Base-by-base conservation (phyloP, 139 green algal species). In the Desmodesmus armatus region DNA sequence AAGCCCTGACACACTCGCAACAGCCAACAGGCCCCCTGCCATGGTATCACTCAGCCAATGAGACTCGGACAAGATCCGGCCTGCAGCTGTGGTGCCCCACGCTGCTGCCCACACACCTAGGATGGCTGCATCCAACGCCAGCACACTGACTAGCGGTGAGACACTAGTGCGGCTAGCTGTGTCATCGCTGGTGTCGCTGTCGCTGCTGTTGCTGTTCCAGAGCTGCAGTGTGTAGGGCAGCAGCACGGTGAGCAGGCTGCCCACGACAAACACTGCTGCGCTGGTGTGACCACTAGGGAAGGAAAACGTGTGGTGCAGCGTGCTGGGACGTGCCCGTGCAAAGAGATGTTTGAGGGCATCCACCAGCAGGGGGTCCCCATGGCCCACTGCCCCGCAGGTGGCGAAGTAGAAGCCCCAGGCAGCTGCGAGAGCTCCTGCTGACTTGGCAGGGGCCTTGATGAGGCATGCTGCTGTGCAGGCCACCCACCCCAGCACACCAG, bases 11-110 rank as follows among this genome's bases (percentile, higher is more conserved):
- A 78, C 41, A 27, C 23, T 37, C 15, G 70, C 70, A 21, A 78
- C n/a, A 41, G 70, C 40, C 41, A 78, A 47, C 25, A 33, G 37
- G 13, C 67, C 69, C 15, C 69, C 87, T 33, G 83, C 83, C 43
- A 87, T 15, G 37, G 79, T 88, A 47, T 91, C 87, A 65, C 44
- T 85, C 27, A 91, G 70, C 87, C 87, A 91, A 39, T 91, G 87
- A 1, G 78, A 73, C 49, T 91, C 87, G 25, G 79, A 72, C 31
- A 87, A 63, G 63, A 91, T 73, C 7, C 87, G 73, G 0, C 87
- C 87, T 37, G 70, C 55, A 25, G 78, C 71, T 29, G 87, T 90
- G 17, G 60, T 80, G 1, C 37, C 83, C 17, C 58, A 51, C 15
- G 87, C 78, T 21, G 41, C 25, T 21, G 27, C 87, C 83, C 78